A percentile compares a stretch with the other conserved stretches of the same genome.
Conservation (phyloP, 1,284 basidiomycete species). For the Malassezia brasiliensis region DNA sequence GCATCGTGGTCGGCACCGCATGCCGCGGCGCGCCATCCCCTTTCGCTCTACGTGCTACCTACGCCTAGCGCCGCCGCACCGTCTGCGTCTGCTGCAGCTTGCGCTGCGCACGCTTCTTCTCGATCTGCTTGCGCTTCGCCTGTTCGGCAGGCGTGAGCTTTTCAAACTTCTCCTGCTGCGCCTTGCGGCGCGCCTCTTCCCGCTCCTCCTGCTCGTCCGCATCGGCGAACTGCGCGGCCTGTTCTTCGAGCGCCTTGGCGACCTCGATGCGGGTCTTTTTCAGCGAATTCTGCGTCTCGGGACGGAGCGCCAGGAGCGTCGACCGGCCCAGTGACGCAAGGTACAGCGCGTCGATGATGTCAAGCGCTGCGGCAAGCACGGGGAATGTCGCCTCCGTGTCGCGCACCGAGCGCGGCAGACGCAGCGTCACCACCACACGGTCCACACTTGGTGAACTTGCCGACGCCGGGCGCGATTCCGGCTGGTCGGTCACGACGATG, state of each 20-base stretch:
- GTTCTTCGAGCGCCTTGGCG: constrained; percentile 27
- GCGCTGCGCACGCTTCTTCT: constrained; percentile 37
- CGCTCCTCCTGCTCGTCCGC: constrained; percentile 35
- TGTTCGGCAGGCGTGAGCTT: constrained; percentile 42
- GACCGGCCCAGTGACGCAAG: constrained; percentile 10
- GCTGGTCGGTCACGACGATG: constrained; percentile 41
- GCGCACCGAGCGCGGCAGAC: constrained; percentile 22
- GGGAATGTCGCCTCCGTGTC: constrained; percentile 22
- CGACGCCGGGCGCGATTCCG: constrained; percentile 20
- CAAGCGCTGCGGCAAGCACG: constrained; percentile 33
- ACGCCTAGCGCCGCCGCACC: constrained; percentile 5
- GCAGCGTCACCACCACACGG: constrained; percentile 33
- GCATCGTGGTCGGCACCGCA: too few relatives aligned
- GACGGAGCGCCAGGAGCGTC: constrained; percentile 22
- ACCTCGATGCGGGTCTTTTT: constrained; percentile 32
- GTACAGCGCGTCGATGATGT: constrained; percentile 38
- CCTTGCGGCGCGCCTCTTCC: constrained; percentile 34
- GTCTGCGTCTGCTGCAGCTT: constrained; percentile 25
- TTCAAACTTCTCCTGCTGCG: constrained; percentile 37
- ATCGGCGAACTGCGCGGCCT: constrained; percentile 23
- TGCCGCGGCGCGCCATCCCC: too few relatives aligned
- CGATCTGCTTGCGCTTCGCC: constrained; percentile 40
- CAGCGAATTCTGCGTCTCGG: constrained; percentile 28
- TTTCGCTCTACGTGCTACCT: neutral
- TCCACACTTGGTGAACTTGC: constrained; percentile 21